A percentile compares a stretch with the other conserved stretches of the same genome.
Evolutionary conservation across 441 rosid genomes (phyloP).

Genomic region (Euphorbia celastroides): DNA sequence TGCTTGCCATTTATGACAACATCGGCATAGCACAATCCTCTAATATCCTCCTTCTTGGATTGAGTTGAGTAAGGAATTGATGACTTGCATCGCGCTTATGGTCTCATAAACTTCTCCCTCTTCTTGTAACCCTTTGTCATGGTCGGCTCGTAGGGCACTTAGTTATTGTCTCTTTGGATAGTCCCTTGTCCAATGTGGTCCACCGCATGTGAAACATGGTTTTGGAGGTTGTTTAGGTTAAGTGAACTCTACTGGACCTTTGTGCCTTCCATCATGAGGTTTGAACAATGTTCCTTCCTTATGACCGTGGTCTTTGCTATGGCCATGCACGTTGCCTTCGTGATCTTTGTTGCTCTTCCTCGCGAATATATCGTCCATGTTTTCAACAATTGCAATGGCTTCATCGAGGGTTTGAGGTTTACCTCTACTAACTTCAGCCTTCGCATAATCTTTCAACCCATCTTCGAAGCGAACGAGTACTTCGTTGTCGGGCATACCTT

Average conservation of each 20-base stretch:
- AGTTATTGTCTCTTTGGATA: background rate
- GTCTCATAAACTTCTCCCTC: background rate
- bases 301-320: background rate
- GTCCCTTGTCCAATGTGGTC: background rate
- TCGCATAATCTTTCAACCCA: too few species aligned
- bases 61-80: background rate
- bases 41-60: background rate
- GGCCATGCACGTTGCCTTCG: background rate
- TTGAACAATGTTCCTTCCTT: background rate
- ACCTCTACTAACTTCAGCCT: too few species aligned
- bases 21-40: background rate
- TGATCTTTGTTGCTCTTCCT: background rate
- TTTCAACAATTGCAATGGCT: too few species aligned
- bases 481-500: too few species aligned
- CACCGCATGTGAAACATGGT: background rate
- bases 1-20: background rate
- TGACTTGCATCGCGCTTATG: background rate
- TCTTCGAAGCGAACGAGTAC: too few species aligned
- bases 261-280: too few species aligned
- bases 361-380: too few species aligned
- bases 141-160: background rate
- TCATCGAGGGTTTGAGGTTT: too few species aligned
- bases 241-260: background rate
- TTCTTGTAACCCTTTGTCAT: background rate
- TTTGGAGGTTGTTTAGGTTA: background rate